Evolutionary conservation across 2,329 filamentous ascomycete species (phyloP), one percentile per base, ranked within the genome.

Genomic region (Hortaea werneckii): DNA sequence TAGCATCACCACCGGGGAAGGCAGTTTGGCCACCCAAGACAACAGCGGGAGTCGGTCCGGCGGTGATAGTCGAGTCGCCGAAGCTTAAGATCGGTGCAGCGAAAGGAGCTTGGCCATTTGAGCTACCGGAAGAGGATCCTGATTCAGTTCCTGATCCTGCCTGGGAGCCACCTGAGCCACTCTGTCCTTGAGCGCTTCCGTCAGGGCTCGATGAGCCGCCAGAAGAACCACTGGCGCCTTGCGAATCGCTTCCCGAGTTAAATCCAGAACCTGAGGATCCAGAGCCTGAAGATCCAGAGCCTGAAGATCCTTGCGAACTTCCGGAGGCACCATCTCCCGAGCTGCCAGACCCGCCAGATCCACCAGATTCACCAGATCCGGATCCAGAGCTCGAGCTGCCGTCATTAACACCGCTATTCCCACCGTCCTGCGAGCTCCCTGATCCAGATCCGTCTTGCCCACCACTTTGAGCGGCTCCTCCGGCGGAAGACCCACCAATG

Each of bases 1-100:
- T 54, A 1, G 54, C 45, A 8, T 54, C 37, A 9, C 56, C 56
- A n/a, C 61, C 60, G 29, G 60, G 53, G 10, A 48, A 32, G 34
- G 52, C 43, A 9, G 55, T 60, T 35, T 61, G 54, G 4, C 58
- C 59, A 26, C 43, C 56, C n/a, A 62, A 35, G 6, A 58, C 53
- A 34, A 62, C 54, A 6, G 52, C 53, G 12, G 54, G 39, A 2
- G 48, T 47, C 3, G 54, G 47, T 2, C 48, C 49, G 11, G 54
- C 57, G 9, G 58, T 58, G 32, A 52, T 46, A 0, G 49, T 47
- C 0, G 49, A 44, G 20, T 43, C 47, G 9, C 48, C 54, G 27
- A 58, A 46, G 37, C 43, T 49, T 41, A 55, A 42, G n/a, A 50
- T 42, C 10, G 40, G 45, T 4, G 45, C 48, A 9, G 32, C 29